Evolutionary conservation across 768 basidiomycete species (phyloP).

Genomic region (Scleroderma citrinum): DNA sequence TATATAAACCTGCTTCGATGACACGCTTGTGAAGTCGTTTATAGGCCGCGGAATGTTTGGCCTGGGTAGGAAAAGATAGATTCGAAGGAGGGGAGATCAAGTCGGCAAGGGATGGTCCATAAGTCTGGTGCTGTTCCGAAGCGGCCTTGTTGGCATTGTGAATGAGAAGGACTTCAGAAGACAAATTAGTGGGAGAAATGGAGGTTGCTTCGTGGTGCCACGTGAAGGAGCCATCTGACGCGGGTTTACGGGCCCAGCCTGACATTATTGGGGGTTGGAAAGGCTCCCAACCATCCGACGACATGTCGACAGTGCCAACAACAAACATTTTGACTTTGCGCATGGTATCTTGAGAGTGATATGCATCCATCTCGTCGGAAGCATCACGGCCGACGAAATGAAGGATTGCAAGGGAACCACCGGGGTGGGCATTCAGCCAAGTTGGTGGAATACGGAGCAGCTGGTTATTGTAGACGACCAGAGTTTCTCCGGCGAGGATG

Average conservation of each 20-base stretch:
- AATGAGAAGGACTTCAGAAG: constrained; percentile 61
- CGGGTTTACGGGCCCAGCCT: constrained; percentile 68
- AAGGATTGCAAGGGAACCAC: constrained; percentile 80
- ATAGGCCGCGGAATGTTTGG: constrained; percentile 71
- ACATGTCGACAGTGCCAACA: constrained; percentile 59
- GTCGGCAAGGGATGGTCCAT: constrained; percentile 34
- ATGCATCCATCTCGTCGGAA: constrained; percentile 90
- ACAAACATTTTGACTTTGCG: constrained; percentile 42
- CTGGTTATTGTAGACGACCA: constrained; percentile 66
- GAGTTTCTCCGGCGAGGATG: constrained; percentile 68
- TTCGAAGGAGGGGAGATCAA: constrained; percentile 49
- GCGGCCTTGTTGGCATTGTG: constrained; percentile 29
- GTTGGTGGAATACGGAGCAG: constrained; percentile 59
- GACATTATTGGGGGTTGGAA: constrained; percentile 81
- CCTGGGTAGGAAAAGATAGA: constrained; percentile 53
- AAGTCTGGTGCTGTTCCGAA: constrained; percentile 10
- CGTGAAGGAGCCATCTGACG: constrained; percentile 35
- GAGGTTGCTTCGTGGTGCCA: constrained; percentile 65
- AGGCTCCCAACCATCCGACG: constrained; percentile 58
- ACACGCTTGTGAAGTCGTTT: constrained; percentile 71
- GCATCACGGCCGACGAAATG: constrained; percentile 97
- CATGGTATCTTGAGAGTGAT: constrained; percentile 52
- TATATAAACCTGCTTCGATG: constrained; percentile 75
- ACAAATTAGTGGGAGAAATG: constrained; percentile 29
- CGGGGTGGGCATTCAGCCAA: constrained; percentile 89